Evolutionary conservation across 225 moss, liverwort and hornwort species (phyloP).

Genomic region (Ulota crispa): DNA sequence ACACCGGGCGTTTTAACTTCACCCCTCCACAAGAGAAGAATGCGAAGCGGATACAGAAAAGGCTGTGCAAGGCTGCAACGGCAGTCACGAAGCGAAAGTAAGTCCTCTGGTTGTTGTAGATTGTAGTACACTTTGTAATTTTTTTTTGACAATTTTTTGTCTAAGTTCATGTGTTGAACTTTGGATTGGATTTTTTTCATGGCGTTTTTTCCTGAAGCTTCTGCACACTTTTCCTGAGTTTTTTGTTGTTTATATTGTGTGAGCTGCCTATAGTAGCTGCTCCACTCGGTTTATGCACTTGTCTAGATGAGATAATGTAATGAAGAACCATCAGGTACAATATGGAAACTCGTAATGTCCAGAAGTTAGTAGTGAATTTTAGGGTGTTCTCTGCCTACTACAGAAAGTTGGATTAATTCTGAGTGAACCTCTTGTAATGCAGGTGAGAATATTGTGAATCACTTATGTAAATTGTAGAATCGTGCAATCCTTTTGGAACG

Average conservation of each 20-base stretch:
- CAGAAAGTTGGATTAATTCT: background rate
- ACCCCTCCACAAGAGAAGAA: constrained; percentile 57
- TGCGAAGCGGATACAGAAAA: constrained; percentile 54
- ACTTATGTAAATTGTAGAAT: background rate
- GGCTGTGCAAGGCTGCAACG: constrained; percentile 53
- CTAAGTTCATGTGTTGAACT: constrained; percentile 14
- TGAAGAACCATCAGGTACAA: background rate
- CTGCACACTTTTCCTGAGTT: background rate
- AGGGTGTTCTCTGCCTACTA: background rate
- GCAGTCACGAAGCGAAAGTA: constrained; percentile 39
- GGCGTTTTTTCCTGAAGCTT: constrained; percentile 1
- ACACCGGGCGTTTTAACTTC: constrained; percentile 61
- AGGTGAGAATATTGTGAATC: background rate
- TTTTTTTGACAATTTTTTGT: background rate
- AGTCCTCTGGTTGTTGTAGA: constrained; percentile 14
- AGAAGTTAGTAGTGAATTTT: background rate
- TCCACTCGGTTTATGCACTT: constrained; percentile 2
- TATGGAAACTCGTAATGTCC: background rate
- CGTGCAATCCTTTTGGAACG: background rate
- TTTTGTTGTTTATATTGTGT: background rate
- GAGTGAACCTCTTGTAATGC: background rate
- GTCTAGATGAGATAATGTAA: background rate
- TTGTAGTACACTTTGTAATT: background rate
- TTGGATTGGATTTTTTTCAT: constrained; percentile 12
- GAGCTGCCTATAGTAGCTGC: background rate